phyloP scores from a whole-genome alignment of 2,329 filamentous ascomycete species.

The Sodiomyces alkalinus region DNA sequence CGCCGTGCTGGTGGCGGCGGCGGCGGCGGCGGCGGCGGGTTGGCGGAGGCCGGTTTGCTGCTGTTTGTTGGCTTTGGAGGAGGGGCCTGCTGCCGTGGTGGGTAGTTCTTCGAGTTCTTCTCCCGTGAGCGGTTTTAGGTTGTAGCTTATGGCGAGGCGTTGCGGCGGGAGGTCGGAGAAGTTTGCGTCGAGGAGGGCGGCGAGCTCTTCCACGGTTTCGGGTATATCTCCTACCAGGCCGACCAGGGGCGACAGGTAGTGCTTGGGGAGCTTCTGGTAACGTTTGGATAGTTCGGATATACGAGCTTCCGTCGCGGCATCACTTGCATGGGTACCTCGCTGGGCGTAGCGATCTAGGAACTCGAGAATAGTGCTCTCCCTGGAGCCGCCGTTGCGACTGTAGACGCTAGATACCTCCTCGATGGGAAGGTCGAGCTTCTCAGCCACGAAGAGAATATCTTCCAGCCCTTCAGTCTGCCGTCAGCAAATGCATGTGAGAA shows the following conservation, averaged over 20 bases:
- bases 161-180: slow-evolving; percentile 23
- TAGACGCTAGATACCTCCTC: slow-evolving; percentile 26
- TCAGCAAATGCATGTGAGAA: slow-evolving; percentile 3
- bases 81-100: slow-evolving; percentile 1
- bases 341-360: slow-evolving; percentile 27
- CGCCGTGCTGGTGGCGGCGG: too few relatives aligned
- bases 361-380: slow-evolving; percentile 23
- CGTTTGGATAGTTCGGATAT: slow-evolving; percentile 19
- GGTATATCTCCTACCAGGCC: slow-evolving; percentile 16
- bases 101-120: slow-evolving; percentile 16
- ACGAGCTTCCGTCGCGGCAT: slow-evolving; percentile 14
- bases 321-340: slow-evolving; percentile 18
- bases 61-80: neutral
- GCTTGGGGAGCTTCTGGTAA: slow-evolving; percentile 24
- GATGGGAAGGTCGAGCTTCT: slow-evolving; percentile 24
- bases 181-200: slow-evolving; percentile 24
- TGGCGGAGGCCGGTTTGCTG: too few relatives aligned
- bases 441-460: slow-evolving; percentile 27
- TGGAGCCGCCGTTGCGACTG: slow-evolving; percentile 19
- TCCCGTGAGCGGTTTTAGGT: slow-evolving; percentile 18
- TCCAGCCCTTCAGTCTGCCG: slow-evolving; percentile 14
- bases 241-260: slow-evolving; percentile 26
- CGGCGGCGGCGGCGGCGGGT: too few relatives aligned
- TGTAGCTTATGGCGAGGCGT: slow-evolving; percentile 22
- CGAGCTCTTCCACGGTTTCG: slow-evolving; percentile 23